Conservation (phyloP, 108 stramenopile genomes). For the Cyclotella cryptica region DNA sequence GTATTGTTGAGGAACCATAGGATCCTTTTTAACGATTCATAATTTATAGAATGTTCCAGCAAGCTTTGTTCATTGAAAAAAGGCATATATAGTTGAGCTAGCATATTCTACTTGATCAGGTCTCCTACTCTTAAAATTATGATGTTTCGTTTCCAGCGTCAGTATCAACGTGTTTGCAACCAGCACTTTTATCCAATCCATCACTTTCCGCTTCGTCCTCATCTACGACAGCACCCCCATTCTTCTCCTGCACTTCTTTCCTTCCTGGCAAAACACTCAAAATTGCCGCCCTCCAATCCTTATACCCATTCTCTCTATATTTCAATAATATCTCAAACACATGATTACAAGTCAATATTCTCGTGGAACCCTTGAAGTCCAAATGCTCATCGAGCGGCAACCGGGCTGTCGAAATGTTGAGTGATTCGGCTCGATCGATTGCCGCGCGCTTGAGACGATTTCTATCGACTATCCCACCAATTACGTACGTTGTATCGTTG, state of each 20-base stretch:
- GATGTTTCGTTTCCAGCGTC: too few relatives aligned
- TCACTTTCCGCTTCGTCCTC: neutral
- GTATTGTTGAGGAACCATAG: too few relatives aligned
- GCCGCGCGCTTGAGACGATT: slow-evolving; percentile 77
- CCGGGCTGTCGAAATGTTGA: slow-evolving; percentile 75
- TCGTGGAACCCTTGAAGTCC: slow-evolving; percentile 60
- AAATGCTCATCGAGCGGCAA: slow-evolving; percentile 72
- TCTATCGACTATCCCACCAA: slow-evolving; percentile 91
- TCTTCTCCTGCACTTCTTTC: slow-evolving; percentile 64
- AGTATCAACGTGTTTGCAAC: too few relatives aligned
- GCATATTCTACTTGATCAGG: too few relatives aligned
- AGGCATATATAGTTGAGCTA: too few relatives aligned
- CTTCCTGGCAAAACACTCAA: slow-evolving; percentile 71
- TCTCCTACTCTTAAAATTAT: too few relatives aligned
- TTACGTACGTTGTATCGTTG: slow-evolving; percentile 76
- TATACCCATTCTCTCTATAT: slow-evolving; percentile 60
- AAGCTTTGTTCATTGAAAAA: too few relatives aligned
- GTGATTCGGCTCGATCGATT: slow-evolving; percentile 64
- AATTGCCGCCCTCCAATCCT: slow-evolving; percentile 78
- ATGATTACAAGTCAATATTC: slow-evolving; percentile 83
- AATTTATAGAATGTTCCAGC: too few relatives aligned
- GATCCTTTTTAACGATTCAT: too few relatives aligned
- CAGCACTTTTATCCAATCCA: neutral
- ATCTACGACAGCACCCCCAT: slow-evolving; percentile 14
- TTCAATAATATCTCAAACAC: slow-evolving; percentile 86